phyloP scores from a whole-genome alignment of 2,329 filamentous ascomycete species.

The Fonsecaea pugnacius region DNA sequence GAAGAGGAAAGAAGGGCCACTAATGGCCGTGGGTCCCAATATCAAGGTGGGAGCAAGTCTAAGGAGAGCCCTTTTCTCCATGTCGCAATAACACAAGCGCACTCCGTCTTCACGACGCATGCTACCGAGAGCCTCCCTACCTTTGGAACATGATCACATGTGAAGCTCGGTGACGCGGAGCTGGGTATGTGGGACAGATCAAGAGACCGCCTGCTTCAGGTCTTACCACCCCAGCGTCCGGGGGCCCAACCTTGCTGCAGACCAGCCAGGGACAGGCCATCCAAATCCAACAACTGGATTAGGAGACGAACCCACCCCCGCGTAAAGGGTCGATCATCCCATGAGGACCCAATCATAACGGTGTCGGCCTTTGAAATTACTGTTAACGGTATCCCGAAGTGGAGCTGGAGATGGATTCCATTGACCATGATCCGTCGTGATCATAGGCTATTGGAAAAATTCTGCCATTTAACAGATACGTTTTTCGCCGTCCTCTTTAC shows the following conservation, averaged over 20 bases:
- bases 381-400: conserved; percentile 4
- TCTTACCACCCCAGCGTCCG: background rate
- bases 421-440: background rate
- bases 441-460: conserved; percentile 12
- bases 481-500: conserved; percentile 21
- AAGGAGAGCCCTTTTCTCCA: background rate
- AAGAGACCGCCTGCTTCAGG: background rate
- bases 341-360: background rate
- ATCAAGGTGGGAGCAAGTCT: background rate
- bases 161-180: background rate
- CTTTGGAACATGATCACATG: background rate
- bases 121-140: background rate
- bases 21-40: background rate
- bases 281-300: conserved; percentile 3
- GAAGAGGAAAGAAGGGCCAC: background rate
- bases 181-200: background rate
- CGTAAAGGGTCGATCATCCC: conserved; percentile 10
- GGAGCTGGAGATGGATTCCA: background rate
- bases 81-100: background rate
- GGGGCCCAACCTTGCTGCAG: background rate
- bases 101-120: background rate
- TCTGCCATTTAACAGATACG: conserved; percentile 2
- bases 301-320: conserved; percentile 4
- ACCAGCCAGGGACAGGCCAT: background rate
- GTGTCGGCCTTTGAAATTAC: background rate